A percentile compares a stretch with the other conserved stretches of the same genome.
Conservation (phyloP, 2,329 filamentous ascomycete species). For the Xenoacremonium recifei region DNA sequence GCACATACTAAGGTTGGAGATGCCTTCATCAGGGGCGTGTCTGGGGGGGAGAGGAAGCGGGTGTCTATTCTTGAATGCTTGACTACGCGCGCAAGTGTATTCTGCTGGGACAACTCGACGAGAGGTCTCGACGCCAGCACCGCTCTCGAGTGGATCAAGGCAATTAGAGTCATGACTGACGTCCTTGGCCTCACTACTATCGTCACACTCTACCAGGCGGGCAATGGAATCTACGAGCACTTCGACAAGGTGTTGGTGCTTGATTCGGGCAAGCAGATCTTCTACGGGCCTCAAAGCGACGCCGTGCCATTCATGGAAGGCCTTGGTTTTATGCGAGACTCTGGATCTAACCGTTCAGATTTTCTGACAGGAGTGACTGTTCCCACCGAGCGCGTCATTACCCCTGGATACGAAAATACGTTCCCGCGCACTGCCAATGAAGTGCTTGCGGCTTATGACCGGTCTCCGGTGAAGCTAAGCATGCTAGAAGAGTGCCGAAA, state of each 20-base stretch:
- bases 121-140: constrained; percentile 65
- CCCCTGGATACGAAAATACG: constrained; percentile 31
- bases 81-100: constrained; percentile 56
- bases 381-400: constrained; percentile 66
- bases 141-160: constrained; percentile 59
- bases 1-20: constrained; percentile 66
- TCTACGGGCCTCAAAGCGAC: constrained; percentile 58
- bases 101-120: constrained; percentile 68
- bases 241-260: constrained; percentile 71
- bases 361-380: constrained; percentile 66
- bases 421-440: constrained; percentile 44
- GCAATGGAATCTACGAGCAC: constrained; percentile 66
- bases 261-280: constrained; percentile 64
- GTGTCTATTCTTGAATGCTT: constrained; percentile 67
- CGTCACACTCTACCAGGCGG: constrained; percentile 67
- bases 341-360: constrained; percentile 63
- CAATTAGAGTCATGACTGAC: constrained; percentile 63
- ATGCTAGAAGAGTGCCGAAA: constrained; percentile 58
- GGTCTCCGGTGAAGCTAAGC: constrained; percentile 44
- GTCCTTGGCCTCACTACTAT: constrained; percentile 58
- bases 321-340: constrained; percentile 60
- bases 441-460: constrained; percentile 50
- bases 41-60: constrained; percentile 67
- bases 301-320: constrained; percentile 64
- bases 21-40: constrained; percentile 64